Conservation (phyloP, 352 stramenopile genomes). For the Globisporangium megalacanthum region DNA sequence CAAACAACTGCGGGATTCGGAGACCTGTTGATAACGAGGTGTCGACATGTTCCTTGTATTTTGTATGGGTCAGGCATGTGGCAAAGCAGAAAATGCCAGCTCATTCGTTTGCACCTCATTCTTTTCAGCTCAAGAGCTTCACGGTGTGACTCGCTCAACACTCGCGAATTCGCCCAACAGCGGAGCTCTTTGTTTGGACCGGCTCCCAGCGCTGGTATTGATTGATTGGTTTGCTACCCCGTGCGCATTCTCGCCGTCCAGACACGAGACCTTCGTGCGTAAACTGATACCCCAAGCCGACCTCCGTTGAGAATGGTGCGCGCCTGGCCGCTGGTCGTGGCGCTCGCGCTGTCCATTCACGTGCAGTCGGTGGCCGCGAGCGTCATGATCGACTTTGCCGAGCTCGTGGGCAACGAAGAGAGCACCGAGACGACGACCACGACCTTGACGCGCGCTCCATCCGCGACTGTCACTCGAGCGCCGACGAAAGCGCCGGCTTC, state of each 20-base stretch:
- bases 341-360: background rate
- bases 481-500: background rate
- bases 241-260: no score
- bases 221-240: background rate
- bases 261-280: no score
- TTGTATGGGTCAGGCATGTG: no score
- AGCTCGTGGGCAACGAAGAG: background rate
- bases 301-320: background rate
- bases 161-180: background rate
- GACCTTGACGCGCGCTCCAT: background rate
- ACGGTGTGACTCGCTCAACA: background rate
- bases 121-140: background rate
- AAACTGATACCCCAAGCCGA: no score
- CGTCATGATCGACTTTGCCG: background rate
- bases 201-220: background rate
- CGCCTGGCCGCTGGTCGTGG: background rate
- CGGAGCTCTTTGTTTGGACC: background rate
- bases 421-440: background rate
- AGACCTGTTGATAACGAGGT: no score
- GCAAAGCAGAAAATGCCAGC: no score
- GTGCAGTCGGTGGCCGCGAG: background rate
- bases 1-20: no score
- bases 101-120: background rate
- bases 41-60: no score
- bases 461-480: background rate